Evolutionary conservation across 768 basidiomycete species (phyloP), one percentile per base, ranked within the genome.

Genomic region (Panus rudis): DNA sequence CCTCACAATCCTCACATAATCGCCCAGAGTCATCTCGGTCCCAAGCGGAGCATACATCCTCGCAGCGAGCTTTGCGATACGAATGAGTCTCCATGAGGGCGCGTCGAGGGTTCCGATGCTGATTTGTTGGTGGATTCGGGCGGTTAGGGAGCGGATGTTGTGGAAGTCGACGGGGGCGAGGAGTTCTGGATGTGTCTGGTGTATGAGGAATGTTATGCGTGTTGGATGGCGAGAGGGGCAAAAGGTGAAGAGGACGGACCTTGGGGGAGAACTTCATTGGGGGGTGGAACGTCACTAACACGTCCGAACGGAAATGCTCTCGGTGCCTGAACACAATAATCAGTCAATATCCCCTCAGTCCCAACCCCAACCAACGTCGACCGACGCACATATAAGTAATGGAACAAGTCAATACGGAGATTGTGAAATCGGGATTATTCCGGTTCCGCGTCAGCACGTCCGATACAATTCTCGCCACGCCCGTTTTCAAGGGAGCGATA

Each of bases 11-110:
- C 89, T 76, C 21, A 92, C 83, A 57, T 88, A 78, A 58, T 93
- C 85, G 10, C 92, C 90, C 13, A 93, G 69, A 42, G 72, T 77
- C 84, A 93, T 89, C 11, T 64, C 69, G 12, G 91, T 92, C 31
- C 91, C 91, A n/a, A 92, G 66, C 2, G 91, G 91, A 4, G 79
- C 87, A 53, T 93, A 93, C 35, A 93, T 79, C 21, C 85, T 66
- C 14, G 85, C 72, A 3, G 88, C 85, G 34, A 85, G 70, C 58
- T 89, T 88, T 19, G 84, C 81, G 17, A 73, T 75, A 34, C 88
- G 76, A 30, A 90, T 70, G 25, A 83, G 66, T 49, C 79, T 73
- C 88, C 91, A 93, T 4, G 84, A 84, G 20, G 91, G 92, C 3
- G 90, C 83, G 49, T 90, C 84, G 39, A 90, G 71, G 1, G 86